A percentile compares a stretch with the other conserved stretches of the same genome.
These are phyloP conservation scores for Diddensiella transvaalensis DNA, from an alignment of 805 yeast species.

Conservation along the genomic window DNA sequence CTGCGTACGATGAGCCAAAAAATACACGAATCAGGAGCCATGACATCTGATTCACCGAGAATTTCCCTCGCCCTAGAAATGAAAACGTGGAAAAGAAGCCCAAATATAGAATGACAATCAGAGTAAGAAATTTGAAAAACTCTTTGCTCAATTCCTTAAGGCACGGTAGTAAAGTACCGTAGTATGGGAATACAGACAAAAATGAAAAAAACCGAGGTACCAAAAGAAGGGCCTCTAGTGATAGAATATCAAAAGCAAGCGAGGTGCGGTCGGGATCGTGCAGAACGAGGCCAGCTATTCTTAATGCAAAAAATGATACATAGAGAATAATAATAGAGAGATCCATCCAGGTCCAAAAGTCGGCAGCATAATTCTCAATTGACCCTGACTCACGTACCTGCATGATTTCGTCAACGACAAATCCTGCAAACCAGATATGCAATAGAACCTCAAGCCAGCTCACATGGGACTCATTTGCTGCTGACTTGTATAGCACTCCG, in stretches of 20 bases:
- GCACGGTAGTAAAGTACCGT: constrained; percentile 34
- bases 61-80: constrained; percentile 30
- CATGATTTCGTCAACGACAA: constrained; percentile 85
- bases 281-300: constrained; percentile 20
- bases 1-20: constrained; percentile 32
- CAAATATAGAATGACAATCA: constrained; percentile 29
- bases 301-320: constrained; percentile 20
- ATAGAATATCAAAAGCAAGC: constrained; percentile 30
- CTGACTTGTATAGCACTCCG: constrained; percentile 22
- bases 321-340: constrained; percentile 25
- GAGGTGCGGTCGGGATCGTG: constrained; percentile 15
- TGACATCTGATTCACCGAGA: constrained; percentile 29
- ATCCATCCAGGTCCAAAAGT: constrained; percentile 32
- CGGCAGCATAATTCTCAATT: constrained; percentile 26
- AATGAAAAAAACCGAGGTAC: constrained; percentile 33
- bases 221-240: constrained; percentile 31
- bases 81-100: constrained; percentile 35
- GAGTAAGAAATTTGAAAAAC: constrained; percentile 29
- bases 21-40: constrained; percentile 33
- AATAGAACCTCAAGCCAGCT: constrained; percentile 36
- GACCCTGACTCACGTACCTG: constrained; percentile 33
- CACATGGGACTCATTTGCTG: constrained; percentile 9
- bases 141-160: constrained; percentile 31
- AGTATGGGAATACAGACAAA: constrained; percentile 32
- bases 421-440: constrained; percentile 88